A percentile compares a stretch with the other conserved stretches of the same genome.
phyloP scores from a whole-genome alignment of 2,329 filamentous ascomycete genomes.

The Kalmusia sp. region DNA sequence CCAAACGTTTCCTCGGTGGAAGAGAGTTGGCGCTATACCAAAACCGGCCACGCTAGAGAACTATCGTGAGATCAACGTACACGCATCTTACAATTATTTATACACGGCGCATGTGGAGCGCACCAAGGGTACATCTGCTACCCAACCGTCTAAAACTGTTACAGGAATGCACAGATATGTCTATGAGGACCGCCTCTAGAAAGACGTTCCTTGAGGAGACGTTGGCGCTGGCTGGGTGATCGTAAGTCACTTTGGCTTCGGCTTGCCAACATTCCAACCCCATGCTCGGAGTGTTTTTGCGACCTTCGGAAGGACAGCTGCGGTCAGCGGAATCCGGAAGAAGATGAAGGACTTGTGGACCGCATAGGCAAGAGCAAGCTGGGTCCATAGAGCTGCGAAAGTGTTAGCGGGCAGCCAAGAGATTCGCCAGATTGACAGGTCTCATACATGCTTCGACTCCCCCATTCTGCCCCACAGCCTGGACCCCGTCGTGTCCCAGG shows the following conservation, averaged over 20 bases:
- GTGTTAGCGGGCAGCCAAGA: conserved; percentile 18
- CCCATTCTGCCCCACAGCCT: conserved; percentile 67
- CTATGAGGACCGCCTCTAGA: too few relatives aligned
- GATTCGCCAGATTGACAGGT: background rate
- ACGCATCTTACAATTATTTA: conserved; percentile 9
- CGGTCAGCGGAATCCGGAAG: conserved; percentile 88
- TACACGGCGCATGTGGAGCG: background rate
- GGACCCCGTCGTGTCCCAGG: conserved; percentile 60
- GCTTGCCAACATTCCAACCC: conserved; percentile 95
- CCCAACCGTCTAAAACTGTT: background rate
- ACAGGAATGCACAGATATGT: background rate
- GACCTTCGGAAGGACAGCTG: conserved; percentile 90
- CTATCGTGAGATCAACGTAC: background rate
- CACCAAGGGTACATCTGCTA: background rate
- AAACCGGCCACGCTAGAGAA: too few relatives aligned
- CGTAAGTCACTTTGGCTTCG: conserved; percentile 51
- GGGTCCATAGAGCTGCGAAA: conserved; percentile 72
- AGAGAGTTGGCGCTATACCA: background rate
- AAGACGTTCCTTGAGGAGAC: too few relatives aligned
- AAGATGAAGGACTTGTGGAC: conserved; percentile 99
- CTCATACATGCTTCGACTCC: conserved; percentile 75
- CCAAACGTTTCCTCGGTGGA: background rate
- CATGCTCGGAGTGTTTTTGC: conserved; percentile 85
- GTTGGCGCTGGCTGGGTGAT: background rate
- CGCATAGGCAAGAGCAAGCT: conserved; percentile 91